Conservation (phyloP, 2,329 filamentous ascomycete genomes). For the Ophiosphaerella korrae region DNA sequence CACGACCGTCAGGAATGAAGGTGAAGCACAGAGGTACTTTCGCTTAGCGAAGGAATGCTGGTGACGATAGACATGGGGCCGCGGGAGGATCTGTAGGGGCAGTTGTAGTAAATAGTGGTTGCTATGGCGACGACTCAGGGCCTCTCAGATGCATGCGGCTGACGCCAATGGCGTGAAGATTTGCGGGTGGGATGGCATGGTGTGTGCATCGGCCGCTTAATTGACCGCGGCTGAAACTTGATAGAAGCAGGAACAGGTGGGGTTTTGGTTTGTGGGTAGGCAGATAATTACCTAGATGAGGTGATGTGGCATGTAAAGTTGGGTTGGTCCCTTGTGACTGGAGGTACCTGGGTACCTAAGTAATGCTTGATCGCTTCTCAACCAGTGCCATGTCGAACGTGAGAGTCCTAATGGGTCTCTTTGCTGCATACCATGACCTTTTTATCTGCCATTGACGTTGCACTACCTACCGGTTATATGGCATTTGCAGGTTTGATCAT, state of each 20-base stretch:
- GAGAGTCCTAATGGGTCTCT: no score
- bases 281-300: neutral
- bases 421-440: no score
- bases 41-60: constrained; percentile 45
- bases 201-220: constrained; percentile 10
- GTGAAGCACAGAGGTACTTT: constrained; percentile 26
- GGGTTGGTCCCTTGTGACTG: neutral
- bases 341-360: neutral
- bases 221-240: constrained; percentile 9
- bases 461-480: neutral
- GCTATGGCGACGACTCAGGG: constrained; percentile 38
- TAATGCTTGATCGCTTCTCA: no score
- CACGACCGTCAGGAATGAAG: constrained; percentile 32
- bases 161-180: constrained; percentile 23
- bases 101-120: constrained; percentile 39
- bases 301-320: neutral
- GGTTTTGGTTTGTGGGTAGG: constrained; percentile 1
- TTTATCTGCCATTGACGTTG: no score
- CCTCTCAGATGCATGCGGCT: constrained; percentile 11
- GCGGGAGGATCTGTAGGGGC: constrained; percentile 29
- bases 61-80: constrained; percentile 36
- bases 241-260: constrained; percentile 14
- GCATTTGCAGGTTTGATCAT: neutral
- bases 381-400: no score
- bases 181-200: constrained; percentile 14